Conservation (phyloP, 768 basidiomycete species). For the Panaeolus cyanescens region DNA sequence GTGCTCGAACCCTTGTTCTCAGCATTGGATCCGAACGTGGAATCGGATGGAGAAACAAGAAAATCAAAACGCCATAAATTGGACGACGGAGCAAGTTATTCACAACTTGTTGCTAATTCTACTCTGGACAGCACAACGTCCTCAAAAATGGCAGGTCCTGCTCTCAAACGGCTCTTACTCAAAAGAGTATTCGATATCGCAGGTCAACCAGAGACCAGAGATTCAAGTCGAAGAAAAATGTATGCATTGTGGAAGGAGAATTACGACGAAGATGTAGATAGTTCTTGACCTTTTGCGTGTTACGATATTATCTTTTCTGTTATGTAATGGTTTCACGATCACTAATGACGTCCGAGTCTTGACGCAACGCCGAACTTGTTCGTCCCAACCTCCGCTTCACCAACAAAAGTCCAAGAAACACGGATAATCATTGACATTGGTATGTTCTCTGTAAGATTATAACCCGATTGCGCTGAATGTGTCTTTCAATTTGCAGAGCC, state of each 20-base stretch:
- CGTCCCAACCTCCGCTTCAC: neutral
- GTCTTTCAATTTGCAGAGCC: neutral
- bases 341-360: neutral
- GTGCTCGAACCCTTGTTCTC: slow-evolving; percentile 71
- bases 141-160: slow-evolving; percentile 33
- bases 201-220: slow-evolving; percentile 70
- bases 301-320: neutral
- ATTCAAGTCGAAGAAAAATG: slow-evolving; percentile 80
- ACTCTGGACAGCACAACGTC: slow-evolving; percentile 43
- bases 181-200: slow-evolving; percentile 72
- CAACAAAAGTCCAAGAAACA: neutral
- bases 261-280: slow-evolving; percentile 40
- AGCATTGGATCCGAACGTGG: slow-evolving; percentile 42
- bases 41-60: slow-evolving; percentile 40
- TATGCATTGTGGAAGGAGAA: slow-evolving; percentile 78
- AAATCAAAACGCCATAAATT: slow-evolving; percentile 50
- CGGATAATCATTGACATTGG: neutral
- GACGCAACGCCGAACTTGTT: neutral
- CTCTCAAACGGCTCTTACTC: slow-evolving; percentile 59
- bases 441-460: neutral
- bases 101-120: slow-evolving; percentile 53
- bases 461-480: neutral
- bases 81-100: slow-evolving; percentile 34
- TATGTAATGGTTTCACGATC: neutral
- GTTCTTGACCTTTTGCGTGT: slow-evolving; percentile 2